phyloP scores from a whole-genome alignment of 768 basidiomycete genomes.

The Boletus rufocinnamomeus region DNA sequence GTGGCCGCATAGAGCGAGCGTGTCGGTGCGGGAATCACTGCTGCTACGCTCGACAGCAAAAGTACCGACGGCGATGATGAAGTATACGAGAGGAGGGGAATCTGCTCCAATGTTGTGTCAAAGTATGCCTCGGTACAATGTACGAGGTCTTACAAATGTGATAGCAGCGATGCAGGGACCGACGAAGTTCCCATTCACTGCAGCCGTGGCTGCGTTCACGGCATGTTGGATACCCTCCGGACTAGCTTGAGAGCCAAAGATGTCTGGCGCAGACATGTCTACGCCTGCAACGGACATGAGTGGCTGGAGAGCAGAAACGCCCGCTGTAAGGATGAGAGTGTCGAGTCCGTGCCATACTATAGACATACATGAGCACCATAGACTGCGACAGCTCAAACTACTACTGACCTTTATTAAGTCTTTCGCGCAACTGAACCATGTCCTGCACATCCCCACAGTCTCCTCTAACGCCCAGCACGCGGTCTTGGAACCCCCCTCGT shows the following conservation, averaged over 20 bases:
- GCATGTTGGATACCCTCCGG: constrained; percentile 60
- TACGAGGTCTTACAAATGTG: constrained; percentile 57
- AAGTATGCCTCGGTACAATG: background rate
- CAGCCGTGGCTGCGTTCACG: constrained; percentile 56
- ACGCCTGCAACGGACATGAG: constrained; percentile 71
- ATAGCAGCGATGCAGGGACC: constrained; percentile 72
- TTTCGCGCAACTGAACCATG: constrained; percentile 59
- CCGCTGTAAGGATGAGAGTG: constrained; percentile 79
- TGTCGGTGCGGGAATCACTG: constrained; percentile 82
- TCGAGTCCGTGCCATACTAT: constrained; percentile 83
- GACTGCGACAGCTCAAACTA: background rate
- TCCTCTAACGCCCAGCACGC: constrained; percentile 52
- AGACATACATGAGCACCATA: constrained; percentile 1
- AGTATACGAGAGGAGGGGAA: constrained; percentile 68
- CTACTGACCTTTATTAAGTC: constrained; percentile 52
- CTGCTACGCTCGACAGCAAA: constrained; percentile 76
- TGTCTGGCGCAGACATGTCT: constrained; percentile 33
- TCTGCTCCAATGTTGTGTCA: constrained; percentile 43
- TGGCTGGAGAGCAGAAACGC: constrained; percentile 80
- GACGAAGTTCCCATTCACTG: constrained; percentile 62
- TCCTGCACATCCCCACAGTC: constrained; percentile 70
- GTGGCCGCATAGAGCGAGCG: constrained; percentile 82
- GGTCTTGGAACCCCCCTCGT: constrained; percentile 23
- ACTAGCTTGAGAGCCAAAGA: constrained; percentile 41
- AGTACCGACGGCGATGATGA: constrained; percentile 73